A percentile compares a stretch with the other conserved stretches of the same genome.
These are phyloP conservation scores for Ophiostoma novo-ulmi DNA, from an alignment of 2,329 filamentous ascomycete genomes.

Conservation along the genomic window DNA sequence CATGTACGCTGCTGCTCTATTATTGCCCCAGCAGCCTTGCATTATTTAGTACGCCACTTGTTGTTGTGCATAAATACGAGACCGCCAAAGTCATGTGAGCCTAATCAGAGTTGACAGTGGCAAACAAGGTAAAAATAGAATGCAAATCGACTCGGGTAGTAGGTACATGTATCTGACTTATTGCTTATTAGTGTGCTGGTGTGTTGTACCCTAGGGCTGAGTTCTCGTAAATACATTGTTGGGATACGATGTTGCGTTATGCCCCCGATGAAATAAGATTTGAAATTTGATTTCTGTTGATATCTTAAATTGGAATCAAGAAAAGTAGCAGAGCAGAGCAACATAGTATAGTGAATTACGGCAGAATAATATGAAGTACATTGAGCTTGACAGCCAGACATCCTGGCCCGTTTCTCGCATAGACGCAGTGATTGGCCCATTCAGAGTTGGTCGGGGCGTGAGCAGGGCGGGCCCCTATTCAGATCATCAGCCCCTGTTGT, in stretches of 20 bases:
- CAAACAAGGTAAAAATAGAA: not conserved
- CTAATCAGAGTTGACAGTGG: not conserved
- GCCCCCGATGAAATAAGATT: not conserved
- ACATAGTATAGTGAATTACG: too few relatives aligned
- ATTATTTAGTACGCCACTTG: not conserved
- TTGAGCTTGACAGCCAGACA: not conserved
- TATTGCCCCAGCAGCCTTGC: too few relatives aligned
- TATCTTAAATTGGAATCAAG: too few relatives aligned
- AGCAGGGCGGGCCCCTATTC: not conserved
- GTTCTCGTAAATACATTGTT: not conserved
- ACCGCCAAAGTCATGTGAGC: not conserved
- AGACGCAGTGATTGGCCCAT: not conserved
- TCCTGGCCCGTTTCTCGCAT: not conserved
- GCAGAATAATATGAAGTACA: not conserved
- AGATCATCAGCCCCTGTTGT: not conserved
- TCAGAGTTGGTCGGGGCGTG: not conserved
- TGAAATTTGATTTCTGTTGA: not conserved
- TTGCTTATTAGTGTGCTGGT: not conserved
- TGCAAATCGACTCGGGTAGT: not conserved
- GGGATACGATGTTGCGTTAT: not conserved
- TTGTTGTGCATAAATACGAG: not conserved
- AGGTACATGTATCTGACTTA: not conserved
- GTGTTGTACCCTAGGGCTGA: not conserved
- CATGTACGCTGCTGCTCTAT: not conserved
- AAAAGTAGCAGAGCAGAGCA: not conserved